A percentile compares a stretch with the other conserved stretches of the same genome.
These are phyloP conservation scores for Aspergillus campestris DNA, from an alignment of 495 filamentous ascomycete genomes.

Conservation along the genomic window DNA sequence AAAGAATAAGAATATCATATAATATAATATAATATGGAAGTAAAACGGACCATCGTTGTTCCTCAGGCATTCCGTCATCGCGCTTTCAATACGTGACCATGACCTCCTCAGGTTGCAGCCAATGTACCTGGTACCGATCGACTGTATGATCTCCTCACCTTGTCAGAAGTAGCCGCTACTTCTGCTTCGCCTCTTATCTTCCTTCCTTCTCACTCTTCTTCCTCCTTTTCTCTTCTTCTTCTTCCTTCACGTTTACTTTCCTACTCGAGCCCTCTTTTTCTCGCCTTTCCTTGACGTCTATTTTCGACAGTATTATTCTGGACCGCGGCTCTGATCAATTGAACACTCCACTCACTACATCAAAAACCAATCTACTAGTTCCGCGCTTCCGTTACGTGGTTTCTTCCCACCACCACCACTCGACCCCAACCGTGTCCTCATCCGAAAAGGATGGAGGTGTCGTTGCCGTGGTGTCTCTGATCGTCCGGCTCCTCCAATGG, in stretches of 20 bases:
- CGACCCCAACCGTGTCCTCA: slow-evolving; percentile 11
- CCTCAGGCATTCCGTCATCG: not conserved
- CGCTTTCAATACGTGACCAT: not conserved
- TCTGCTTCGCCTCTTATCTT: not conserved
- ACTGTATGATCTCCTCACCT: not conserved
- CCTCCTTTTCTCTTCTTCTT: not conserved
- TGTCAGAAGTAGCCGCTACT: not conserved
- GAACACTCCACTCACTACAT: too few species aligned
- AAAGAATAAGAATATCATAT: too few species aligned
- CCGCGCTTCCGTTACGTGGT: too few species aligned
- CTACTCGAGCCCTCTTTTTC: not conserved
- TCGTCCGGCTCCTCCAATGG: slow-evolving; percentile 45
- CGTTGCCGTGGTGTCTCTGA: slow-evolving; percentile 21
- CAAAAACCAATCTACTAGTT: too few species aligned
- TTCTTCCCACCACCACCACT: not conserved
- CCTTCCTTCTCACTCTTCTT: not conserved
- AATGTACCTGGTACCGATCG: not conserved
- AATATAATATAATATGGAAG: too few species aligned
- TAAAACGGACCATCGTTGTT: too few species aligned
- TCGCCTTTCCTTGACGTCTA: not conserved
- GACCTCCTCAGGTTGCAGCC: too few species aligned
- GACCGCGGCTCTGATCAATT: too few species aligned
- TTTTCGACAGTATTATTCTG: too few species aligned
- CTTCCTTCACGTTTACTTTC: not conserved
- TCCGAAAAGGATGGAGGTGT: slow-evolving; percentile 24